Evolutionary conservation across 345 rosid genomes (phyloP).

Genomic region (Luvunga scandens): DNA sequence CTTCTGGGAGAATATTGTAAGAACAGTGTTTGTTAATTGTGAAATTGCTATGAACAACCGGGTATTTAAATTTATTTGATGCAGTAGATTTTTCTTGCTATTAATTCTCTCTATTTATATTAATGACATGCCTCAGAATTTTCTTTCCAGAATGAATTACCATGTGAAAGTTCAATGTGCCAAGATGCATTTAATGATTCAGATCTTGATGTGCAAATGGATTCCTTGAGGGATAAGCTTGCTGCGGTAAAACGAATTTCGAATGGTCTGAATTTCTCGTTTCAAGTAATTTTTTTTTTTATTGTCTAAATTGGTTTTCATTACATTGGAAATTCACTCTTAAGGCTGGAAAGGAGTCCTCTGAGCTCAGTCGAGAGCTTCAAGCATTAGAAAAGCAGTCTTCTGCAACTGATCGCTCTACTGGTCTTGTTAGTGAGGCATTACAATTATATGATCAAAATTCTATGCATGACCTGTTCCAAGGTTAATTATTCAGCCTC

Average conservation of each 20-base stretch:
- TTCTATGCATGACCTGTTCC: constrained; percentile 44
- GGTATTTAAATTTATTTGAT: neutral
- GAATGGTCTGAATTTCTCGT: neutral
- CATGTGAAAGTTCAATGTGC: constrained; percentile 25
- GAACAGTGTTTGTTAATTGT: neutral
- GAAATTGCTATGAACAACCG: neutral
- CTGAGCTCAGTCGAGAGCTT: constrained; percentile 57
- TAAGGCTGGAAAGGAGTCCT: constrained; percentile 63
- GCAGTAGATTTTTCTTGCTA: neutral
- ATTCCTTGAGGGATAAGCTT: constrained; percentile 63
- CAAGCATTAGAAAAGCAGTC: constrained; percentile 53
- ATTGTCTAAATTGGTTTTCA: neutral
- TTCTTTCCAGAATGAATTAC: constrained; percentile 35
- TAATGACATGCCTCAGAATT: neutral
- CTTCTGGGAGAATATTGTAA: neutral
- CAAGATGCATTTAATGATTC: constrained; percentile 41
- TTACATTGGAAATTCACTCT: constrained; percentile 14
- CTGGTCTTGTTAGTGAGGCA: constrained; percentile 53
- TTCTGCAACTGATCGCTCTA: constrained; percentile 37
- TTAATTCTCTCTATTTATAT: neutral
- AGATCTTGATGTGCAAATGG: constrained; percentile 61
- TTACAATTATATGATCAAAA: constrained; percentile 45
- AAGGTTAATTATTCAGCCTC: constrained; percentile 44
- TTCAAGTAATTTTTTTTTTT: neutral
- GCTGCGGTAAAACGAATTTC: constrained; percentile 42